Evolutionary conservation across 1,284 basidiomycete species (phyloP).

Genomic region (Apiotrichum gamsii): DNA sequence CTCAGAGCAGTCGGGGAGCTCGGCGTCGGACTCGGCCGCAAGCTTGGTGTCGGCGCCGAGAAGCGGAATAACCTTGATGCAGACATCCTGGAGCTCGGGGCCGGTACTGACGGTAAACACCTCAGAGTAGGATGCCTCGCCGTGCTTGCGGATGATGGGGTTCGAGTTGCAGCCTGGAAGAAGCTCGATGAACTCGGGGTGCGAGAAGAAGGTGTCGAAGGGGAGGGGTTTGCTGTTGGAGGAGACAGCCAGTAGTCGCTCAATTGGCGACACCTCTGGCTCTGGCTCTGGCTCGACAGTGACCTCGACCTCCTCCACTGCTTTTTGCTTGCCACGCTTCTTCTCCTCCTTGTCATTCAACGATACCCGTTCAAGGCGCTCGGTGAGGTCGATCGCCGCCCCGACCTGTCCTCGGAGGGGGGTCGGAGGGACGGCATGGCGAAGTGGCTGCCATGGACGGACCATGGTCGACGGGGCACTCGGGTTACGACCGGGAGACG

Average conservation of each 20-base stretch:
- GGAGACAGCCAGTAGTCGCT: background rate
- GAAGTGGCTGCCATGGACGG: no score
- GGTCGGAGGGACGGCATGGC: no score
- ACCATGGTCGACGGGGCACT: background rate
- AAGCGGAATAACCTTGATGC: conserved; percentile 33
- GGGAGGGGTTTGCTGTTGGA: background rate
- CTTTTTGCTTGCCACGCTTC: no score
- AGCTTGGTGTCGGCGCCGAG: background rate
- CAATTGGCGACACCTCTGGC: background rate
- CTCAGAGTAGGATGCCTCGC: conserved; percentile 94
- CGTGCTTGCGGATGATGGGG: conserved; percentile 64
- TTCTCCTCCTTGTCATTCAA: background rate
- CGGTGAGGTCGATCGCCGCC: background rate
- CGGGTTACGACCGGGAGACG: background rate
- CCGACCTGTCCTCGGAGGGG: background rate
- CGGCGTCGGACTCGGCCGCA: background rate
- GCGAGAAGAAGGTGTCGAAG: conserved; percentile 11
- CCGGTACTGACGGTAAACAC: conserved; percentile 72
- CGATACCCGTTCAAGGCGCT: background rate
- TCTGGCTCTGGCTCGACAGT: background rate
- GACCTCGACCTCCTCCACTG: no score
- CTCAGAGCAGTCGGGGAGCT: conserved; percentile 54
- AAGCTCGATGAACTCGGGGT: conserved; percentile 1
- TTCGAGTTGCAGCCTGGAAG: background rate
- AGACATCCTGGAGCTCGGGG: conserved; percentile 36